These are phyloP conservation scores for Globisporangium sylvaticum DNA, from an alignment of 352 stramenopile species.

Conservation along the genomic window DNA sequence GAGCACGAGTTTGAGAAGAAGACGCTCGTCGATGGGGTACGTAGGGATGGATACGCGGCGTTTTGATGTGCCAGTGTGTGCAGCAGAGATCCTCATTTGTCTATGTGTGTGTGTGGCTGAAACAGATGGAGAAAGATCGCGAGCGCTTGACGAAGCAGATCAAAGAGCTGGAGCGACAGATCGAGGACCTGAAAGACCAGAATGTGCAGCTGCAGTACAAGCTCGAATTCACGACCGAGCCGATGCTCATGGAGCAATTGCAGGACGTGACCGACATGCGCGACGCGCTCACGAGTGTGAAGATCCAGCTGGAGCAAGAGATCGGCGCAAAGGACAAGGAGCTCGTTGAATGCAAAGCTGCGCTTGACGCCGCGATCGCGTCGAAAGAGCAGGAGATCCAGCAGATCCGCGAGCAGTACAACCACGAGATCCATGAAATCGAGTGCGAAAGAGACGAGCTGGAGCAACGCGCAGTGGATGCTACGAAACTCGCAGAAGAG, in stretches of 20 bases:
- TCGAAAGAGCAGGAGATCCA: slow-evolving; percentile 37
- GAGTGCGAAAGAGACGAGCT: slow-evolving; percentile 29
- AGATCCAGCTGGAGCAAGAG: slow-evolving; percentile 63
- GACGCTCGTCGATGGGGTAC: slow-evolving; percentile 65
- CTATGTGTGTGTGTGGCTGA: neutral
- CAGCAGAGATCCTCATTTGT: neutral
- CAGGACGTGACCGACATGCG: slow-evolving; percentile 82
- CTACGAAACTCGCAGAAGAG: slow-evolving; percentile 24
- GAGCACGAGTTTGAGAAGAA: slow-evolving; percentile 89
- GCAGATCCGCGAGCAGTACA: slow-evolving; percentile 30
- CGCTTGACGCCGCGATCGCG: slow-evolving; percentile 21
- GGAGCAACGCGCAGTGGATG: slow-evolving; percentile 32
- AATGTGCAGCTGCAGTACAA: slow-evolving; percentile 86
- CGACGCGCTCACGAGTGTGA: slow-evolving; percentile 63
- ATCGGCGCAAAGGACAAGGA: slow-evolving; percentile 63
- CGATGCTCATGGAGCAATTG: slow-evolving; percentile 76
- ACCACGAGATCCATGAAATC: slow-evolving; percentile 35
- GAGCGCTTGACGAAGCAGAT: slow-evolving; percentile 40
- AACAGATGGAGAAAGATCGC: slow-evolving; percentile 77
- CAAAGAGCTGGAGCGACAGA: slow-evolving; percentile 39
- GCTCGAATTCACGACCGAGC: slow-evolving; percentile 75
- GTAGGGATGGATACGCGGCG: neutral
- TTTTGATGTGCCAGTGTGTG: neutral
- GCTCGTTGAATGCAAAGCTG: slow-evolving; percentile 30
- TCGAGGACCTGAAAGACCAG: slow-evolving; percentile 75